Conservation (phyloP, 495 filamentous ascomycete genomes). For the Corynascus novoguineensis region DNA sequence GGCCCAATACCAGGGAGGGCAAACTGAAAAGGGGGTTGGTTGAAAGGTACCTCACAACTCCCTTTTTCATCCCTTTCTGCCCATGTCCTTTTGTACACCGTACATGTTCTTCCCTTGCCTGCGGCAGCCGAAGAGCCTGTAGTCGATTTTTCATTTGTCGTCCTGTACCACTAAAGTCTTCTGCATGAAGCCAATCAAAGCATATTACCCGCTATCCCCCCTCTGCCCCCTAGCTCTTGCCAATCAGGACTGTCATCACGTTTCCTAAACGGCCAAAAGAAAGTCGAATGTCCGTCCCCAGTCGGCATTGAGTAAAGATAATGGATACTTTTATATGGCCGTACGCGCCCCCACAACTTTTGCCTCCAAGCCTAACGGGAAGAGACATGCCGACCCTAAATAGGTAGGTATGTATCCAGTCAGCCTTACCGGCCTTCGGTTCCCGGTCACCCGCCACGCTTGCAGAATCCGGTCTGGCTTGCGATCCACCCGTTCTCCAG, state of each 20-base stretch:
- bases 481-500: too few species aligned
- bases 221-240: not conserved
- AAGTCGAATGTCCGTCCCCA: too few species aligned
- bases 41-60: not conserved
- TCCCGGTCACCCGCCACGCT: too few species aligned
- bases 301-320: too few species aligned
- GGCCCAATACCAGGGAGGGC: not conserved
- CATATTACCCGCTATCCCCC: constrained; percentile 15
- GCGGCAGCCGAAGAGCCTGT: constrained; percentile 13
- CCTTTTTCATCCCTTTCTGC: not conserved
- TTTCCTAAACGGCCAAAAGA: too few species aligned
- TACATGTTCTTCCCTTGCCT: not conserved
- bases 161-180: constrained; percentile 22
- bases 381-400: too few species aligned
- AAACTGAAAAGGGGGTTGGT: not conserved
- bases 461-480: not conserved
- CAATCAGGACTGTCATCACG: constrained; percentile 9
- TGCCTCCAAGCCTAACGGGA: not conserved
- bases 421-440: not conserved
- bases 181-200: constrained; percentile 22
- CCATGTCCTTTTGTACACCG: constrained; percentile 5
- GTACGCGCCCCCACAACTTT: not conserved
- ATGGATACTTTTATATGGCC: not conserved
- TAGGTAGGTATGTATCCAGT: not conserved
- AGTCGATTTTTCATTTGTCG: constrained; percentile 25